These are phyloP conservation scores for Colletotrichum incanum DNA, from an alignment of 2,329 filamentous ascomycete genomes.

Conservation along the genomic window DNA sequence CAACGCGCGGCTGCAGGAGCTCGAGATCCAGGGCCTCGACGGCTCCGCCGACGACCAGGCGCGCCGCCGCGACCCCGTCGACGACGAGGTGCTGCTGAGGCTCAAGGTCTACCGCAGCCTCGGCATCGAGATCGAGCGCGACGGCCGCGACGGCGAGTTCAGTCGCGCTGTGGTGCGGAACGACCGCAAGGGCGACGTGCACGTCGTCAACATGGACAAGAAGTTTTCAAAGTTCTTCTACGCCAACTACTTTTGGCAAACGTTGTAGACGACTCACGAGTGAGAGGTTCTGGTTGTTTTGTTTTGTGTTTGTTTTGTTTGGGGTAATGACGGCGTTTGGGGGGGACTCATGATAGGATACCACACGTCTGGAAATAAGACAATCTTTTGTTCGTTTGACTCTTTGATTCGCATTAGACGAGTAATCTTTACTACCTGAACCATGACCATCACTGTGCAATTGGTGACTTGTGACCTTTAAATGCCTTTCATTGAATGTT, in stretches of 20 bases:
- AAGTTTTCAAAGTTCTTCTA: constrained; percentile 95
- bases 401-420: neutral
- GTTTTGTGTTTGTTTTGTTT: neutral
- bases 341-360: constrained; percentile 22
- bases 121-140: constrained; percentile 88
- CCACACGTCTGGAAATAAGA: constrained; percentile 16
- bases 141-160: constrained; percentile 83
- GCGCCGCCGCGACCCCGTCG: constrained; percentile 62
- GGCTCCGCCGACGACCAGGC: constrained; percentile 63
- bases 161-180: constrained; percentile 89
- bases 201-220: constrained; percentile 93
- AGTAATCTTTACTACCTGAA: too few relatives aligned
- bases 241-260: constrained; percentile 96
- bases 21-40: constrained; percentile 91
- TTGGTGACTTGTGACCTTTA: neutral
- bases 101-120: constrained; percentile 93
- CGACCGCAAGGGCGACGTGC: constrained; percentile 89
- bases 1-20: constrained; percentile 81
- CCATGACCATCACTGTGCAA: neutral
- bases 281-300: too few relatives aligned
- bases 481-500: constrained; percentile 3
- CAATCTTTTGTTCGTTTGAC: neutral
- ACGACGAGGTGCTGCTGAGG: constrained; percentile 79
- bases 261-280: constrained; percentile 69
- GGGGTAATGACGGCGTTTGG: constrained; percentile 26